Percentiles rank a stretch among this genome's conserved stretches.
Evolutionary conservation across 2,329 filamentous ascomycete genomes (phyloP).

Genomic region (Claviceps capensis): DNA sequence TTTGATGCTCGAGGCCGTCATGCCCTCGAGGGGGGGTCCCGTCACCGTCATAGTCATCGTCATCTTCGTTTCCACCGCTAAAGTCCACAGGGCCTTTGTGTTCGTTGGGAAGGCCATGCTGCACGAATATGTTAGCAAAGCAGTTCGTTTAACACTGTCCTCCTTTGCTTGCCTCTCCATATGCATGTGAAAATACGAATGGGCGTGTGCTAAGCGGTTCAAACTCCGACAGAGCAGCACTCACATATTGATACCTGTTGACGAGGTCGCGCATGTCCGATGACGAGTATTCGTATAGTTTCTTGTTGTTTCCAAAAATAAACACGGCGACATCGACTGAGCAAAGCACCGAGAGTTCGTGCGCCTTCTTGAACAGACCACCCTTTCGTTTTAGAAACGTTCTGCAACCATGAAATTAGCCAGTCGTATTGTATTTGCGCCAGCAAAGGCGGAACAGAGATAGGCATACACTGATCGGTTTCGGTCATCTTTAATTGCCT

Average conservation of each 20-base stretch:
- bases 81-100: conserved; percentile 94
- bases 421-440: not conserved
- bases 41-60: conserved; percentile 60
- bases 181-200: no score
- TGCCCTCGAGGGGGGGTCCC: conserved; percentile 54
- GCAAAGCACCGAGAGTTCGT: conserved; percentile 94
- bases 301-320: conserved; percentile 98
- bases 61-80: conserved; percentile 74
- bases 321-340: conserved; percentile 98
- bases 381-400: conserved; percentile 98
- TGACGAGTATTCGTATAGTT: conserved; percentile 95
- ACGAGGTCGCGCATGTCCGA: conserved; percentile 86
- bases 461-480: conserved; percentile 89
- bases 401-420: conserved; percentile 29
- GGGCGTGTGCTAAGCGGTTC: no score
- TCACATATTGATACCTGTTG: conserved; percentile 76
- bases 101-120: conserved; percentile 90
- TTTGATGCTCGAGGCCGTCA: conserved; percentile 43
- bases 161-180: no score
- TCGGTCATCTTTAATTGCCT: conserved; percentile 96
- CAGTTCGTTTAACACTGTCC: not conserved
- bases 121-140: conserved; percentile 3
- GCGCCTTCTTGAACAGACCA: conserved; percentile 97
- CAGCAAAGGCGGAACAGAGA: not conserved
- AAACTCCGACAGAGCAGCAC: conserved; percentile 23